phyloP scores from a whole-genome alignment of 2,329 filamentous ascomycete species.

The Colletotrichum paranaense region DNA sequence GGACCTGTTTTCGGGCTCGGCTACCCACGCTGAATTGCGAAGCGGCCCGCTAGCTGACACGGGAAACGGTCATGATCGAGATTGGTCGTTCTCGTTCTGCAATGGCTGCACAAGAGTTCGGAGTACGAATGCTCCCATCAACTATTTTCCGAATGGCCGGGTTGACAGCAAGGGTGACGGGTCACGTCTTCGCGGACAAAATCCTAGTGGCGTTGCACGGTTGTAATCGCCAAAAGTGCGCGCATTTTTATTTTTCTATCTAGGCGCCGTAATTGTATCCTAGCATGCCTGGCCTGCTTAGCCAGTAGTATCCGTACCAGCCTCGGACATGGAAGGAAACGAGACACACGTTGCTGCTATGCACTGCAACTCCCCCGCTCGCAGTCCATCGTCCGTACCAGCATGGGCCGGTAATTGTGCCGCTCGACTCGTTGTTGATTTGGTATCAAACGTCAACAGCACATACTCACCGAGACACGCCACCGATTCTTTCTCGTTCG shows the following conservation, averaged over 20 bases:
- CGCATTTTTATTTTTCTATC: background rate
- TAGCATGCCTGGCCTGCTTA: background rate
- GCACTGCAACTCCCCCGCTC: background rate
- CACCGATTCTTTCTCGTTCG: conserved; percentile 5
- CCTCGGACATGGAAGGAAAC: conserved; percentile 13
- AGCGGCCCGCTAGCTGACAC: background rate
- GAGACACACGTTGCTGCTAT: background rate
- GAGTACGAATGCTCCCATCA: background rate
- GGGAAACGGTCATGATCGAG: conserved; percentile 20
- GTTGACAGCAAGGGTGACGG: conserved; percentile 17
- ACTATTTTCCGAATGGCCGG: conserved; percentile 17
- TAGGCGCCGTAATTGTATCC: background rate
- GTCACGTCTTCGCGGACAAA: conserved; percentile 7
- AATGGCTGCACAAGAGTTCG: background rate
- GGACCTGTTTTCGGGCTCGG: conserved; percentile 2
- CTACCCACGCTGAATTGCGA: background rate
- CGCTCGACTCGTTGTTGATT: conserved; percentile 7
- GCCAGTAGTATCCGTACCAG: background rate
- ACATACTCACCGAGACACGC: background rate
- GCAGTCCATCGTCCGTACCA: background rate
- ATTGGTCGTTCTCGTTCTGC: conserved; percentile 2
- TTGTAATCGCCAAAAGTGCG: conserved; percentile 24
- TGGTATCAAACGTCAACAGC: background rate
- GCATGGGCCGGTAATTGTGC: background rate
- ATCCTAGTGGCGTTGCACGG: conserved; percentile 29